Conservation (phyloP, 192 early-diverging fungal species). For the Jimgerdemannia flammicorona region DNA sequence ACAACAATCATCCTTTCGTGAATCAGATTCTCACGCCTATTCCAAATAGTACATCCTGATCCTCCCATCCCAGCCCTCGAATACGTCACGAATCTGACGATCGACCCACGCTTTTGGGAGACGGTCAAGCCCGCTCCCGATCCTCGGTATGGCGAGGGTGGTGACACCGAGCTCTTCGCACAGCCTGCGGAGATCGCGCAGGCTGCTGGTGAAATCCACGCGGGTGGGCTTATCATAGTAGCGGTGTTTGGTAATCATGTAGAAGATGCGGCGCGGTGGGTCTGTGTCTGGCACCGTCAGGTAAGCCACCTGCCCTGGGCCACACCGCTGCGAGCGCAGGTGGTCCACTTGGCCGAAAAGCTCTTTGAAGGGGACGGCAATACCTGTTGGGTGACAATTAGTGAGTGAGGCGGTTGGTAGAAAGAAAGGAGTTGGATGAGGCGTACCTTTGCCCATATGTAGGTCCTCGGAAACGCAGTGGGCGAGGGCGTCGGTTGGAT, state of each 20-base stretch:
- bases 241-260: conserved; percentile 25
- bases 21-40: neutral
- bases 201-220: conserved; percentile 14
- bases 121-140: conserved; percentile 10
- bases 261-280: conserved; percentile 23
- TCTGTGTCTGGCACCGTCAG: conserved; percentile 1
- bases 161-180: conserved; percentile 24
- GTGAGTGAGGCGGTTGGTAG: neutral
- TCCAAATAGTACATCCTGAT: conserved; percentile 21
- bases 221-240: conserved; percentile 17
- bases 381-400: conserved; percentile 7
- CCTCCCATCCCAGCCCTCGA: conserved; percentile 14
- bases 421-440: neutral
- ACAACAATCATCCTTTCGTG: no score
- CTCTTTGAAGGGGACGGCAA: conserved; percentile 21
- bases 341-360: conserved; percentile 15
- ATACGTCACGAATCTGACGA: neutral
- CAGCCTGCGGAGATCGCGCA: conserved; percentile 10
- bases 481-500: conserved; percentile 16
- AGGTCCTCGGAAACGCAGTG: conserved; percentile 26
- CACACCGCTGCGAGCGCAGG: conserved; percentile 18
- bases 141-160: conserved; percentile 18
- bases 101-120: conserved; percentile 13
- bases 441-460: conserved; percentile 18
- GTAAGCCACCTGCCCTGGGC: conserved; percentile 21